These are phyloP conservation scores for Coniophora puteana DNA, from an alignment of 1,284 basidiomycete species.

Conservation along the genomic window DNA sequence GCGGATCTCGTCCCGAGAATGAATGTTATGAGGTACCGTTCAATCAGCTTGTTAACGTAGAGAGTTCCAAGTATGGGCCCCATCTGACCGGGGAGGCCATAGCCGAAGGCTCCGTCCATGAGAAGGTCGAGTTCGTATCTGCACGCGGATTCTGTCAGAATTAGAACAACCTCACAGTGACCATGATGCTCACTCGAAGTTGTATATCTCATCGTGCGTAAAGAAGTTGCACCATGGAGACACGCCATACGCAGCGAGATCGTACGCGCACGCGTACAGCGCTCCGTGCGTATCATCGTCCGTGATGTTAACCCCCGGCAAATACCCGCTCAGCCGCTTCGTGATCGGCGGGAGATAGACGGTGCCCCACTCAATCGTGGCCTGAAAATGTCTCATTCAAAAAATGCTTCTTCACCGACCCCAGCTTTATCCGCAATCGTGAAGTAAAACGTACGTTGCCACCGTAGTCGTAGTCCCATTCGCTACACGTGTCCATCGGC, in stretches of 20 bases:
- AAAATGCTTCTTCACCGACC: neutral
- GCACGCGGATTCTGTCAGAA: neutral
- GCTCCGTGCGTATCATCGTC: slow-evolving; percentile 37
- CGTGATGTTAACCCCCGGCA: slow-evolving; percentile 31
- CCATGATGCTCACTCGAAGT: slow-evolving; percentile 32
- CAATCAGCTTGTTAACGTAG: slow-evolving; percentile 40
- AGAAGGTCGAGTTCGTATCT: slow-evolving; percentile 44
- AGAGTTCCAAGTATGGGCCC: slow-evolving; percentile 40
- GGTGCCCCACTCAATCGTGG: slow-evolving; percentile 32
- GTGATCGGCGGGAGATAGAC: slow-evolving; percentile 38
- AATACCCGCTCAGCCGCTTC: slow-evolving; percentile 30
- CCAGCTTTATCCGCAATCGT: no score
- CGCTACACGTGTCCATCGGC: slow-evolving; percentile 39
- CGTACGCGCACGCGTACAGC: slow-evolving; percentile 44
- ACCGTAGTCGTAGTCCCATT: slow-evolving; percentile 37
- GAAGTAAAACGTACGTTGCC: slow-evolving; percentile 21
- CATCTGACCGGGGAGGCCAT: slow-evolving; percentile 34
- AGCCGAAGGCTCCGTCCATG: slow-evolving; percentile 43
- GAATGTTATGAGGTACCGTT: no score
- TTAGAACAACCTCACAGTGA: neutral
- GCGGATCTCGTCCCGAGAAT: no score
- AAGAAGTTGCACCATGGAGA: slow-evolving; percentile 44
- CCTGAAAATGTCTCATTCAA: slow-evolving; percentile 15
- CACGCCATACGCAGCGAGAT: slow-evolving; percentile 33
- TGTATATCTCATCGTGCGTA: slow-evolving; percentile 30